Percentiles rank a stretch among this genome's conserved stretches.
Evolutionary conservation across 2,329 filamentous ascomycete genomes (phyloP).

Genomic region (Beauveria caledonica): DNA sequence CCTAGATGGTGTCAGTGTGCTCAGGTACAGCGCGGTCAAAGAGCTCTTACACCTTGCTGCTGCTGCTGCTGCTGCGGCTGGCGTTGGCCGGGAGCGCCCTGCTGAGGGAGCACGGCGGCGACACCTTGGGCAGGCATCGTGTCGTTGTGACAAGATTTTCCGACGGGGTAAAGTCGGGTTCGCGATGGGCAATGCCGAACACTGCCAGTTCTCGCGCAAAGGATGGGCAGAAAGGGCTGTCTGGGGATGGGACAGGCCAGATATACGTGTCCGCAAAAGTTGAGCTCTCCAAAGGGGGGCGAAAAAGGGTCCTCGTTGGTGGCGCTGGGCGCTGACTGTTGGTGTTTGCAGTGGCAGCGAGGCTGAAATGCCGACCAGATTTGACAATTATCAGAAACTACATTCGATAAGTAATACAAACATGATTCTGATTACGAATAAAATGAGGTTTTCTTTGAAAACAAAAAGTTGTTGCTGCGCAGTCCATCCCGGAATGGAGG

Average conservation of each 20-base stretch:
- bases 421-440: too few relatives aligned
- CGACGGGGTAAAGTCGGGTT: not conserved
- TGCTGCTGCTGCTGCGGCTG: constrained; percentile 12
- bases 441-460: too few relatives aligned
- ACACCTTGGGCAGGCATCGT: constrained; percentile 8
- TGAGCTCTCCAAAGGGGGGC: not conserved
- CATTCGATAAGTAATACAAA: too few relatives aligned
- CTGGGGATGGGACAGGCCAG: not conserved
- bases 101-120: constrained; percentile 11
- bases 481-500: too few relatives aligned
- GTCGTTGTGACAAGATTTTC: not conserved
- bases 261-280: constrained; percentile 1
- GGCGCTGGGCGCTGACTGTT: not conserved
- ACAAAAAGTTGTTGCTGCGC: too few relatives aligned
- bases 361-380: too few relatives aligned
- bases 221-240: not conserved
- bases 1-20: constrained; percentile 16
- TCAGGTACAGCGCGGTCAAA: not conserved
- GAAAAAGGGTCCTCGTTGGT: constrained; percentile 1
- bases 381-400: too few relatives aligned
- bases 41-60: constrained; percentile 14
- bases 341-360: too few relatives aligned
- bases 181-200: not conserved
- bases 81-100: constrained; percentile 3
- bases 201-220: not conserved